Evolutionary conservation across 106 monocot genomes (phyloP).

Genomic region (Dioscorea dumetorum): DNA sequence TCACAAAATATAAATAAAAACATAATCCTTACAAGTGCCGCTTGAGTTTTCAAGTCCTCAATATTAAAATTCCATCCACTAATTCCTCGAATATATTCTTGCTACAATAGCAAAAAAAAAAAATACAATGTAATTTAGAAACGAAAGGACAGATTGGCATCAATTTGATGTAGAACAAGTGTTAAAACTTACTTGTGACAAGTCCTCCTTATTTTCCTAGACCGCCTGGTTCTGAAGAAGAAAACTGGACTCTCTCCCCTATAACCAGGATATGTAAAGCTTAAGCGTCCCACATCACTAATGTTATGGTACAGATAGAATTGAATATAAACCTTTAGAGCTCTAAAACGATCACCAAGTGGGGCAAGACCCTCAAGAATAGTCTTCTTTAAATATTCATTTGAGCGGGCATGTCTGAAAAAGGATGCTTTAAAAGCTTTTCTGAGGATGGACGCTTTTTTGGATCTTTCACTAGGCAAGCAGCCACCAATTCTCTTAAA

Average conservation of each 20-base stretch:
- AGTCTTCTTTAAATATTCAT: conserved; percentile 56
- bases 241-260: conserved; percentile 69
- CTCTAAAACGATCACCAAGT: conserved; percentile 80
- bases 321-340: conserved; percentile 53
- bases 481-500: conserved; percentile 79
- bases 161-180: too few species aligned
- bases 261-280: conserved; percentile 6
- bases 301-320: not conserved
- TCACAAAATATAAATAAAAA: not conserved
- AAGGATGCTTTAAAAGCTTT: conserved; percentile 93
- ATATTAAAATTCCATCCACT: conserved; percentile 97
- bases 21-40: conserved; percentile 63
- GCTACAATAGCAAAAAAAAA: conserved; percentile 32
- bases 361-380: conserved; percentile 81
- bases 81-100: conserved; percentile 85
- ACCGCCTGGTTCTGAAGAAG: conserved; percentile 51
- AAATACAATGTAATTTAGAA: not conserved
- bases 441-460: conserved; percentile 84
- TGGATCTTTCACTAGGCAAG: conserved; percentile 97
- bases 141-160: too few species aligned
- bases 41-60: conserved; percentile 85
- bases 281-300: not conserved
- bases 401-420: conserved; percentile 69
- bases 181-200: conserved; percentile 57
- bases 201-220: conserved; percentile 53